These are phyloP conservation scores for Gymnopus androsaceus DNA, from an alignment of 1,284 basidiomycete genomes.

Conservation along the genomic window DNA sequence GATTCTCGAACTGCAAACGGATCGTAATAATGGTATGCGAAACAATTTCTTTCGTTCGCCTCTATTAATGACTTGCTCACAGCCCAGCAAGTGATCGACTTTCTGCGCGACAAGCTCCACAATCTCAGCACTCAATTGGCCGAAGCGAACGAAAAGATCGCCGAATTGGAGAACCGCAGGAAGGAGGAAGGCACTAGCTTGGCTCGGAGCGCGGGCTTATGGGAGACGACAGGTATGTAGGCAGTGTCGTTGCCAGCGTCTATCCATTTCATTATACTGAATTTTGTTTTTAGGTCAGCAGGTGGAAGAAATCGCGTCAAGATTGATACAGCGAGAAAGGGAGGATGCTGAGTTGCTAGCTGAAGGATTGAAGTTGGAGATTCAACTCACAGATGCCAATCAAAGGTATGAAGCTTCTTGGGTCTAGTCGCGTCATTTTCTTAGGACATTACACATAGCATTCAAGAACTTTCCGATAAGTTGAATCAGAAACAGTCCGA, in stretches of 20 bases:
- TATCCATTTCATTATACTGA: background rate
- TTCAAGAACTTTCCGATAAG: background rate
- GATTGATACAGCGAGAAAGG: constrained; percentile 32
- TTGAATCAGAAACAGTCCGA: constrained; percentile 6
- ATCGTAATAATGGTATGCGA: constrained; percentile 31
- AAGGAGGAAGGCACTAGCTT: constrained; percentile 29
- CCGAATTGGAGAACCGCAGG: constrained; percentile 39
- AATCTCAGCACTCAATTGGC: constrained; percentile 44
- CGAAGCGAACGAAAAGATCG: constrained; percentile 39
- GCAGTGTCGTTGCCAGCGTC: constrained; percentile 14
- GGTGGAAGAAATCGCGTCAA: constrained; percentile 29
- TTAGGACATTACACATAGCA: background rate
- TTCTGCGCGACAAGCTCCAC: constrained; percentile 53
- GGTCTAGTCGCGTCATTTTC: background rate
- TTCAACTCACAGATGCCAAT: constrained; percentile 20
- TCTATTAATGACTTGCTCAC: constrained; percentile 10
- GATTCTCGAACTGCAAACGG: constrained; percentile 40
- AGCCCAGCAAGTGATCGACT: constrained; percentile 55
- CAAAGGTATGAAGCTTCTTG: constrained; percentile 24
- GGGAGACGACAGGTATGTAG: constrained; percentile 30
- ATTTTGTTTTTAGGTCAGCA: constrained; percentile 34
- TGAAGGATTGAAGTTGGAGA: constrained; percentile 24
- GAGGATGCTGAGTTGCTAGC: constrained; percentile 30
- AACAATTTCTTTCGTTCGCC: background rate
- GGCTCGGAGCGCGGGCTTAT: constrained; percentile 26